Evolutionary conservation across 2,329 filamentous ascomycete genomes (phyloP), one percentile per base, ranked within the genome.

Genomic region (Colletotrichum trifolii): DNA sequence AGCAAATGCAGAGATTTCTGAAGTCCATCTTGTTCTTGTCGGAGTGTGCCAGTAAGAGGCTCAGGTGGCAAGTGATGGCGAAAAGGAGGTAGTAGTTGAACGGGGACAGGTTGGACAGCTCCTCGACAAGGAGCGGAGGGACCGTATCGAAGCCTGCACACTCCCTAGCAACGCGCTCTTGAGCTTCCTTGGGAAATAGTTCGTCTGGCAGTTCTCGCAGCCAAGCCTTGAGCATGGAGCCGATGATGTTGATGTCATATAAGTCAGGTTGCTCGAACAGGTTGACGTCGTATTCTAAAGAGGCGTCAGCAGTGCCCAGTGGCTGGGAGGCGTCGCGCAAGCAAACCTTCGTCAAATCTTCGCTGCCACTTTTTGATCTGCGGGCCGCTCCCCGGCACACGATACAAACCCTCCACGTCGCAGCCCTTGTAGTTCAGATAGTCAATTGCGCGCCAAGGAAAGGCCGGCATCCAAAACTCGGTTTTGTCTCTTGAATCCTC

Each of bases 1-100:
- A 97, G 81, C 95, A 98, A 71, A 97, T 97, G 79, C 94, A 97
- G 33, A 98, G 83, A 70, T 97, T 97, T 74, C 93, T 89, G 75
- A 95, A 97, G 75, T 97, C 93, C 95, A 98, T 98, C 82, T 97
- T 97, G 85, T 97, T 98, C 82, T 95, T 94, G 69, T 96, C 93
- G 33, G 94, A 91, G 76, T 97, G 95, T 1, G 93, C 94, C 71
- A 97, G 89, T 9, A 98, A 85, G 34, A 97, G 86, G 72, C 94
- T 97, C 53, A 98, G 89, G 73, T 98, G 95, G 78, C 95, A 97
- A 39, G 95, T 98, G 71, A 97, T 97, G 72, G 95, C 95, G 76
- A 98, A 98, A 6, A 98, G 88, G 12, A 98, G 90, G 74, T 98
- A 97, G 79, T 98, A 98, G 79, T 97, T 97, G 83, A 96, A 97